Evolutionary conservation across 768 basidiomycete species (phyloP), one percentile per base, ranked within the genome.

Genomic region (Leucocoprinus birnbaumii): DNA sequence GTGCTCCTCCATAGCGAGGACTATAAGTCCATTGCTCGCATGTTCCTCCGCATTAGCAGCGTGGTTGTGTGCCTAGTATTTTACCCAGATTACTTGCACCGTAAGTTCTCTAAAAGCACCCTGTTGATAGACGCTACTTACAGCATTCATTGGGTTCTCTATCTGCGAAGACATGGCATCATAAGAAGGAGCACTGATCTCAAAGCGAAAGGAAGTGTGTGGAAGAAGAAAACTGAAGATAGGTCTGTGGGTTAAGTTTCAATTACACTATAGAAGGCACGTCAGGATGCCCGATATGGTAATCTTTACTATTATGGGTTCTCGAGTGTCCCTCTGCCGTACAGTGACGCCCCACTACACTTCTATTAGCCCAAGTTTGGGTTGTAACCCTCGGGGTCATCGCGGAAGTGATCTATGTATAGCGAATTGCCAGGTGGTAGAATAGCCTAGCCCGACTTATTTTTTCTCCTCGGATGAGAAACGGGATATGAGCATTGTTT

Each of bases 41-140:
- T 80, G 82, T 56, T 91, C 89, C 48, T 92, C 89, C 34, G 89
- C 90, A 62, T 87, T 87, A 14, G 85, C 84, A 51, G 87, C 87
- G 69, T 91, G 89, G 62, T 87, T 84, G 67, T 93, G 88, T 19
- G 91, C 90, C 89, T 92, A 24, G 37, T 53, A 53, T 52, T 41
- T n/a, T 22, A 18, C 38, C 18, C 9, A 19, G 57, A 53, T 37
- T 43, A 51, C 34, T 48, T 48, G 41, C 26, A 19, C 45, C 27
- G 43, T 22, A 19, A 54, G 22, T 25, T 49, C 18, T 48, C 25
- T 3, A 19, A 18, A 19, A 37, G 5, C 4, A 34, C 24, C 10
- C 21, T 8, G 35, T 45, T 21, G 9, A 48, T 53, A 51, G 42
- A 41, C 35, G 38, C 10, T 22, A 66, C 71, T 73, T 63, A 83